These are phyloP conservation scores for Serendipita indica DNA, from an alignment of 768 basidiomycete species.

Conservation along the genomic window DNA sequence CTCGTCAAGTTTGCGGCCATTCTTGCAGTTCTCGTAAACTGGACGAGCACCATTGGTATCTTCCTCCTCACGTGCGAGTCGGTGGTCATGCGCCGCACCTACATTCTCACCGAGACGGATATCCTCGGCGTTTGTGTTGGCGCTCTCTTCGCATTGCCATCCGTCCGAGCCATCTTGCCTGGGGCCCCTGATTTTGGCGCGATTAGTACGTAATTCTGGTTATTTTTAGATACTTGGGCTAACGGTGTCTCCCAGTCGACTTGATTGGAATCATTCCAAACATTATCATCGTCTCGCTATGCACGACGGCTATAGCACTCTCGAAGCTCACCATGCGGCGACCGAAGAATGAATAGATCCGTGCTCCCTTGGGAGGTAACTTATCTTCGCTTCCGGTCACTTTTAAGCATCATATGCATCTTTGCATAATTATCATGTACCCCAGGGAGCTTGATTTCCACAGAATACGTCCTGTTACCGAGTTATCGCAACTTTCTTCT, in stretches of 20 bases:
- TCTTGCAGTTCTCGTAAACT: neutral
- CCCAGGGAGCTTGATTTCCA: no score
- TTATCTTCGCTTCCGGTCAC: no score
- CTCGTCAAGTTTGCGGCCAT: conserved; percentile 6
- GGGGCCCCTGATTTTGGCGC: neutral
- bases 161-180: neutral
- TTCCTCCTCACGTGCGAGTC: neutral
- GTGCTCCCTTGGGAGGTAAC: no score
- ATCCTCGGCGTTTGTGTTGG: neutral
- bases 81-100: neutral
- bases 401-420: no score
- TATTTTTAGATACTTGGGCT: no score
- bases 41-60: neutral
- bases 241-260: no score
- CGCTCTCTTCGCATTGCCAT: neutral
- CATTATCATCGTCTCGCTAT: neutral
- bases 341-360: neutral
- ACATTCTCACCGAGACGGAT: neutral
- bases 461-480: no score
- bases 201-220: neutral
- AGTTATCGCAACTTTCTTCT: no score
- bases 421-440: no score
- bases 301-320: neutral
- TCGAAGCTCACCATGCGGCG: neutral
- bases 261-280: conserved; percentile 5